Percentiles rank a stretch among this genome's conserved stretches.
These are phyloP conservation scores for Cyphellophora europaea DNA, from an alignment of 2,329 filamentous ascomycete genomes.

Conservation along the genomic window DNA sequence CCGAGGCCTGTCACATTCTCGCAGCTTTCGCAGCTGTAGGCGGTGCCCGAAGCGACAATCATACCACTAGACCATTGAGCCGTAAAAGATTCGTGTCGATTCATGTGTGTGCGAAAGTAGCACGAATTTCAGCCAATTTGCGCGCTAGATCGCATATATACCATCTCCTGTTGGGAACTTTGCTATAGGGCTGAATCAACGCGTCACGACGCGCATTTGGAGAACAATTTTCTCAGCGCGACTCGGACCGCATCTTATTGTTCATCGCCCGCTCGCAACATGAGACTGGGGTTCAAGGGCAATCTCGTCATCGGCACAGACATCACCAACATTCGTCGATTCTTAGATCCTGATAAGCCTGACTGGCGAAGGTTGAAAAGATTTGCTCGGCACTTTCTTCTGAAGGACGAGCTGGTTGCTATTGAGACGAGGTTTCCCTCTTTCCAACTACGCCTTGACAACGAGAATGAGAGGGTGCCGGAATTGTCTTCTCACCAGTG, in stretches of 20 bases:
- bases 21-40: conserved; percentile 19
- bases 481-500: neutral
- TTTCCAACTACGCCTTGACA: neutral
- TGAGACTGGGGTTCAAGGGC: too few species aligned
- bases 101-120: conserved; percentile 9
- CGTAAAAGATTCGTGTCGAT: conserved; percentile 3
- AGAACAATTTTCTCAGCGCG: too few species aligned
- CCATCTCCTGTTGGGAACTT: too few species aligned
- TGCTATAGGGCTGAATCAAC: too few species aligned
- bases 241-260: too few species aligned
- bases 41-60: conserved; percentile 29
- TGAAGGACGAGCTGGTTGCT: neutral
- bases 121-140: conserved; percentile 5
- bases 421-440: neutral
- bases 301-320: neutral
- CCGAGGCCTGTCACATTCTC: conserved; percentile 27
- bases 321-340: neutral
- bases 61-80: conserved; percentile 30
- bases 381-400: neutral
- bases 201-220: too few species aligned
- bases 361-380: too few species aligned
- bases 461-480: neutral
- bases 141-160: too few species aligned
- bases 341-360: too few species aligned
- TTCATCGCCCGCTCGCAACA: too few species aligned